A percentile compares a stretch with the other conserved stretches of the same genome.
phyloP scores from a whole-genome alignment of 2,329 filamentous ascomycete species.

The Didymella segeticola region DNA sequence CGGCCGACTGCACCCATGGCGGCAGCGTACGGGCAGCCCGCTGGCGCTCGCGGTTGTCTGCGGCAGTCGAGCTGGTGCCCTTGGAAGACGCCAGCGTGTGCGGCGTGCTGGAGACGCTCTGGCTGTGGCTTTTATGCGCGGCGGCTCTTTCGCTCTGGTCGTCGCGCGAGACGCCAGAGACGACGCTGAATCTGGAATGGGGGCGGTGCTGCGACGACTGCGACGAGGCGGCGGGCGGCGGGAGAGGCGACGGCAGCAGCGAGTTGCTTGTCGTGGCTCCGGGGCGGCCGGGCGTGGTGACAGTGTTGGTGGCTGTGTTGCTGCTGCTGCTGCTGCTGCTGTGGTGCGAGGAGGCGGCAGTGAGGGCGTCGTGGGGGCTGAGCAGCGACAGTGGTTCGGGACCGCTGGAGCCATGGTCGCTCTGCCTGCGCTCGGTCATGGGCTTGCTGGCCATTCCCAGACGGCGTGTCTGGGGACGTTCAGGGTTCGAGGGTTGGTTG shows the following conservation, averaged over 20 bases:
- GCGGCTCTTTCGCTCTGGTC: slow-evolving; percentile 32
- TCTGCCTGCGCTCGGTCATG: slow-evolving; percentile 38
- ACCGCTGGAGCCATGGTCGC: slow-evolving; percentile 29
- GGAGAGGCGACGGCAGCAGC: slow-evolving; percentile 43
- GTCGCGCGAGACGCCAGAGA: slow-evolving; percentile 35
- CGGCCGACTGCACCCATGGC: slow-evolving; percentile 49
- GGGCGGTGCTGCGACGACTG: slow-evolving; percentile 39
- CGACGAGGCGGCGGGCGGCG: slow-evolving; percentile 41
- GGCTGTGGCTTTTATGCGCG: slow-evolving; percentile 41
- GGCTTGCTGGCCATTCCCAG: slow-evolving; percentile 41
- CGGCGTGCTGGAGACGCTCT: slow-evolving; percentile 46
- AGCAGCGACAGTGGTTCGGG: slow-evolving; percentile 18
- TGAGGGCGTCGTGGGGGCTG: slow-evolving; percentile 28
- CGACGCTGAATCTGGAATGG: slow-evolving; percentile 39
- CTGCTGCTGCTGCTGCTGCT: slow-evolving; percentile 18
- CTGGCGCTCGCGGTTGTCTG: slow-evolving; percentile 43
- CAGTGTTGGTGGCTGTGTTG: too few species aligned
- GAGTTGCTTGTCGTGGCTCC: slow-evolving; percentile 6
- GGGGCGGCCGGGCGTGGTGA: slow-evolving; percentile 15
- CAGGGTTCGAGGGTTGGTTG: slow-evolving; percentile 25
- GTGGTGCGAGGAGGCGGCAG: slow-evolving; percentile 19
- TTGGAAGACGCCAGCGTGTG: slow-evolving; percentile 47
- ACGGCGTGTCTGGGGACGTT: slow-evolving; percentile 10
- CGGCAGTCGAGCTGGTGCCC: slow-evolving; percentile 33
- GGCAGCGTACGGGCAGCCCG: slow-evolving; percentile 46